Percentiles rank a stretch among this genome's conserved stretches.
Conservation (phyloP, 164 flowering plant species). For the Tetracentron sinense region DNA sequence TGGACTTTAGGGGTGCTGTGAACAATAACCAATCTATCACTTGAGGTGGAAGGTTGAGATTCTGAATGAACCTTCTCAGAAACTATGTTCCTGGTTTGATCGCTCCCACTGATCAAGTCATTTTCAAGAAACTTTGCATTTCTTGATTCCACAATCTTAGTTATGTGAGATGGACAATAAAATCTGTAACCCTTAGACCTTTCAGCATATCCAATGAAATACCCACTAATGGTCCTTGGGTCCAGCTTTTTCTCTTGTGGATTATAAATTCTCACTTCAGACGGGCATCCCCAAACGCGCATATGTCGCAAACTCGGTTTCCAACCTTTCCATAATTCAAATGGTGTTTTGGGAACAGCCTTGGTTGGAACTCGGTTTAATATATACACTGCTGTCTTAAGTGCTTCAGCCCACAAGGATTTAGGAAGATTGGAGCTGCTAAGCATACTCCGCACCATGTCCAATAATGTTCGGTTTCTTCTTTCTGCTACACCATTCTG, state of each 20-base stretch:
- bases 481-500: conserved; percentile 25
- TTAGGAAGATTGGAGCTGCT: conserved; percentile 11
- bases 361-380: conserved; percentile 16
- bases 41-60: conserved; percentile 14
- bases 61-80: conserved; percentile 1
- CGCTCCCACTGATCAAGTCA: conserved; percentile 12
- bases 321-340: conserved; percentile 17
- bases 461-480: conserved; percentile 17
- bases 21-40: conserved; percentile 15
- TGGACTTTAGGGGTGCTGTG: conserved; percentile 13
- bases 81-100: conserved; percentile 4
- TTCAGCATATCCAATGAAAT: conserved; percentile 15
- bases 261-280: conserved; percentile 17
- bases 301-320: conserved; percentile 10
- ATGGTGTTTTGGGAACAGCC: conserved; percentile 14
- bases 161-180: conserved; percentile 15
- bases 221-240: conserved; percentile 16
- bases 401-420: conserved; percentile 6
- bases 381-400: conserved; percentile 13
- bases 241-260: conserved; percentile 17
- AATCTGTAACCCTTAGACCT: conserved; percentile 12
- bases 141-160: conserved; percentile 13
- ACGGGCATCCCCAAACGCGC: conserved; percentile 18
- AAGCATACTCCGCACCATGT: conserved; percentile 13
- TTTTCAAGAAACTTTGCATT: conserved; percentile 9